Percentiles rank a stretch among this genome's conserved stretches.
phyloP scores from a whole-genome alignment of 169 alveolate genomes.

The Plasmodium malariae region DNA sequence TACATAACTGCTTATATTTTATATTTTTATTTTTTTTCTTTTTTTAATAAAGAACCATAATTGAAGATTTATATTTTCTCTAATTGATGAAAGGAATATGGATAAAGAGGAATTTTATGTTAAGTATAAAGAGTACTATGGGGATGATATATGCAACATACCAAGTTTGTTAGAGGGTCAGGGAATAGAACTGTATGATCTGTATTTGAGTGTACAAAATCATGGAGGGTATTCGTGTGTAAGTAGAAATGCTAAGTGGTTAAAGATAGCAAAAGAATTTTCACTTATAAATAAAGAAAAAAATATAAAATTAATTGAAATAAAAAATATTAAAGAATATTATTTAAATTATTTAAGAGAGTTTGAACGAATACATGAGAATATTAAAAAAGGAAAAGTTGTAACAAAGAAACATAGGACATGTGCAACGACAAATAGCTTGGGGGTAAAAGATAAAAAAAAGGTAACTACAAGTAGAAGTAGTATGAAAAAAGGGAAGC shows the following conservation, averaged over 20 bases:
- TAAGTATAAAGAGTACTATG: conserved; percentile 64
- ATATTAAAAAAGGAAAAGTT: conserved; percentile 60
- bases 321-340: conserved; percentile 46
- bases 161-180: conserved; percentile 25
- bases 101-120: conserved; percentile 52
- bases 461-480: not conserved
- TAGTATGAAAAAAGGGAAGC: not conserved
- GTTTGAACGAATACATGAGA: conserved; percentile 74
- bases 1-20: too few species aligned
- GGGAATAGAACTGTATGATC: conserved; percentile 52
- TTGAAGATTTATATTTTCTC: not conserved
- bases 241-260: conserved; percentile 74
- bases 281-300: conserved; percentile 65
- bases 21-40: too few species aligned
- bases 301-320: conserved; percentile 53
- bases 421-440: not conserved
- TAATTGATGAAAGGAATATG: not conserved
- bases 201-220: conserved; percentile 51
- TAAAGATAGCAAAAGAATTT: conserved; percentile 72
- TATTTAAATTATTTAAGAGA: conserved; percentile 72
- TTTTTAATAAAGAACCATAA: too few species aligned
- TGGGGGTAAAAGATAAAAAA: conserved; percentile 29
- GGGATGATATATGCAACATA: conserved; percentile 16
- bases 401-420: conserved; percentile 33
- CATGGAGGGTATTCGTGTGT: conserved; percentile 77